These are phyloP conservation scores for Verticillium isaacii DNA, from an alignment of 2,329 filamentous ascomycete species.

Conservation along the genomic window DNA sequence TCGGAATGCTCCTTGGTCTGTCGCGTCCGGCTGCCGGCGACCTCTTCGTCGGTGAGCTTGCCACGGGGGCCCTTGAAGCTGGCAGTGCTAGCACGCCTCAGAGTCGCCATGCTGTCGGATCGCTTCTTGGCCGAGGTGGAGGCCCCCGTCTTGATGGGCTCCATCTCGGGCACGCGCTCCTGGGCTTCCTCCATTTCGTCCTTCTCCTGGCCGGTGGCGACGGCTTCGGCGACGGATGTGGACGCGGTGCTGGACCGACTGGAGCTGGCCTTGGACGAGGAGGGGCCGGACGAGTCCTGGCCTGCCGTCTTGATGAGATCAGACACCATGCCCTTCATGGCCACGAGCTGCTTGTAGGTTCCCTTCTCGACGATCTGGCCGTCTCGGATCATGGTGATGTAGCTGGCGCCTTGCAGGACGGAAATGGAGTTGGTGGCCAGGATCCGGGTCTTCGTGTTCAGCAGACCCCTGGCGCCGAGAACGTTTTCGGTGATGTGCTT, in stretches of 20 bases:
- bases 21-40: slow-evolving; percentile 67
- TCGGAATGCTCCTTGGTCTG: slow-evolving; percentile 85
- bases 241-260: slow-evolving; percentile 49
- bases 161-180: slow-evolving; percentile 70
- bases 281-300: slow-evolving; percentile 41
- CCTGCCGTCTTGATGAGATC: slow-evolving; percentile 77
- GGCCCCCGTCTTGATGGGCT: slow-evolving; percentile 60
- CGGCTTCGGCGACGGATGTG: slow-evolving; percentile 51
- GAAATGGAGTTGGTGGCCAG: slow-evolving; percentile 94
- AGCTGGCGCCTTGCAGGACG: slow-evolving; percentile 83
- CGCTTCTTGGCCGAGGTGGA: slow-evolving; percentile 48
- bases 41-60: slow-evolving; percentile 80
- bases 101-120: slow-evolving; percentile 68
- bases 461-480: slow-evolving; percentile 75
- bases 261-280: slow-evolving; percentile 37
- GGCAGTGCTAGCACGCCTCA: slow-evolving; percentile 85
- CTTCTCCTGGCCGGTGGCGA: slow-evolving; percentile 48
- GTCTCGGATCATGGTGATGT: slow-evolving; percentile 78
- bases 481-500: slow-evolving; percentile 93
- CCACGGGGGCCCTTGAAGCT: slow-evolving; percentile 84
- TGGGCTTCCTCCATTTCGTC: slow-evolving; percentile 72
- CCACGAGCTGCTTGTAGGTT: slow-evolving; percentile 85
- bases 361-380: slow-evolving; percentile 81
- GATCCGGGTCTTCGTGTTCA: slow-evolving; percentile 82
- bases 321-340: slow-evolving; percentile 87